Evolutionary conservation across 768 basidiomycete species (phyloP), one percentile per base, ranked within the genome.

Genomic region (Epithele typhae): DNA sequence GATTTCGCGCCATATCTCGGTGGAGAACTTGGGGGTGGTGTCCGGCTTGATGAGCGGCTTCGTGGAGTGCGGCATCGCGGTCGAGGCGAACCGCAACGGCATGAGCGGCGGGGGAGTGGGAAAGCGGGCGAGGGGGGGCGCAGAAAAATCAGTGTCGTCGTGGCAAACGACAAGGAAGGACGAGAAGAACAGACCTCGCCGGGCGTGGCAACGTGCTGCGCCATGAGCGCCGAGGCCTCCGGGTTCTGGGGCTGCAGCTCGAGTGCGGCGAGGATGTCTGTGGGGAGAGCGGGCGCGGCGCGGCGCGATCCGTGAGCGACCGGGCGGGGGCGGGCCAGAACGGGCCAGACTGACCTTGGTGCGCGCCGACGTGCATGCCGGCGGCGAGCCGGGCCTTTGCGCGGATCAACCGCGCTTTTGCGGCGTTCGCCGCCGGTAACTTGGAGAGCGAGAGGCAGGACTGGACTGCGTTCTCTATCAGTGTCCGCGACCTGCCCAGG

Each of bases 381-480:
- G 74, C 73, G 6, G 76, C 70, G n/a, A 84, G 69, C 53, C 82
- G 75, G 49, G 75, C 73, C 66, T 78, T 78, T n/a, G 82, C 85
- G 19, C 84, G 76, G 40, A 87, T 61, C 35, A 87, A 71, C 49
- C 80, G 76, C 42, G 82, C 82, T 58, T 75, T 78, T 18, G 79
- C 77, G 8, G 76, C 63, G 42, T 73, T 77, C 57, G 73, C 69
- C 9, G 75, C 62, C 33, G 74, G 68, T 35, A 79, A 66, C 10
- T 75, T 75, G 15, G 73, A 68, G 40, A 85, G 72, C 53, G 77
- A 74, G 34, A 87, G 68, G 53, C 81, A 81, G 4, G 83, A 84
- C 63, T 84, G 81, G 48, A 84, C 80, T 38, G 81, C 82, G 60
- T 85, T 87, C 68, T 87, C 84, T 66, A 85, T 77, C 56, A 79